Evolutionary conservation across 352 stramenopile genomes (phyloP), one percentile per base, ranked within the genome.

Genomic region (Hyaloperonospora brassicae): DNA sequence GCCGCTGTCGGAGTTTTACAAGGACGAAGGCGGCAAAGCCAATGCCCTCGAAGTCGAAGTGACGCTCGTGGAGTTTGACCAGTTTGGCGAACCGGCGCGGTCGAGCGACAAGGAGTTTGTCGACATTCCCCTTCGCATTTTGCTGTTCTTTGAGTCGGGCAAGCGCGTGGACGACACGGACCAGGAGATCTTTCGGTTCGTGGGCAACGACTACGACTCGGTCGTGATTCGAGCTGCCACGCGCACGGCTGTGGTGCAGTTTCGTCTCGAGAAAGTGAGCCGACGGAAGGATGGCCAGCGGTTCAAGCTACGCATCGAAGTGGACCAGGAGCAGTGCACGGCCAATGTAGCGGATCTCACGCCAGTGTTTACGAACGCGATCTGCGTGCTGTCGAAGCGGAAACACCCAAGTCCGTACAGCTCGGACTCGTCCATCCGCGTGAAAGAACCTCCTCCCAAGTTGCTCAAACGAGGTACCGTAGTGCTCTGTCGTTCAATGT

Each of bases 161-260:
- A 90, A 88, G 66, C 68, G 70, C 25, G 83, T 93, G 41, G 83
- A 93, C 41, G 77, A 89, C 52, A 71, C 73, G 42, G 83, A 93
- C 57, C 81, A 91, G 48, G 80, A 93, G 51, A 93, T 93, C 41
- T 92, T 93, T 55, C 74, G 83, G 47, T 88, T 91, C 36, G 79
- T 93, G 21, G 83, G 83, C 17, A 88, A 91, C 50, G 83, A 89
- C 50, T 91, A 89, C 55, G 81, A 93, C 66, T 86, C 79, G 52
- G 66, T 91, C 3, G 81, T 90, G 38, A 89, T 93, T 59, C 75
- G 78, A 40, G 56, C 67, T 0, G 45, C 65, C 5, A 80, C 68
- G 21, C 78, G 81, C 38, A 88, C 82, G 50, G 72, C 79, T 2
- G 69, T 70, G 10, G 81, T 89, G 55, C 77, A 89, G 47, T 93